Base-by-base conservation (phyloP, 2,329 filamentous ascomycete genomes). In the Pleurostoma richardsiae region DNA sequence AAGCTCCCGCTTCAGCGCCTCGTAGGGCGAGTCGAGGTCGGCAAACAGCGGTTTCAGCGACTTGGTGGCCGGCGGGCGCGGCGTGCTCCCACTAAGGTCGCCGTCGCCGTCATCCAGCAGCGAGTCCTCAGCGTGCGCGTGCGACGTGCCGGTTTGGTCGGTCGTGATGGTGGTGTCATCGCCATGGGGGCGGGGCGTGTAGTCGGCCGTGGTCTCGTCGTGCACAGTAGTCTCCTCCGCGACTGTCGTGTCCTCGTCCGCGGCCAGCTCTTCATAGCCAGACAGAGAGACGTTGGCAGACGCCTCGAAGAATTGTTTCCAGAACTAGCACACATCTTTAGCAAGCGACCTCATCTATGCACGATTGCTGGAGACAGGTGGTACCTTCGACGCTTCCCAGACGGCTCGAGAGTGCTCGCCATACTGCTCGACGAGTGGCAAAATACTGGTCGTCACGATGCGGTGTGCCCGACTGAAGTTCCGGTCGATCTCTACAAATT, bases 291-390 rank as follows among this genome's bases (percentile, higher is more conserved):
- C 92, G 60, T 99, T 97, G 63, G 94, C 94, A 42, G 91, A 96
- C 33, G 94, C 90, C 70, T 99, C 94, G 68, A 99, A 99, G 74
- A 99, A 99, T 73, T 97, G 91, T 69, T 99, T 99, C 94, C 94
- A 99, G 69, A 99, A 99, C 88, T 95, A 60, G 10, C 46, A 29
- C 2, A 33, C 6, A 29, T 48, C 39, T 41, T 36, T 30, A 10
- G 33, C 38, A n/a, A 26, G 11, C 28, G 6, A 29, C 27, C 11
- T 4, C 5, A 3, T 7, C 4, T n/a, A 10, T 28, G n/a, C n/a
- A 6, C 3, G 7, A 29, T 27, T n/a, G 28, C 10, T 4, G 29
- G 11, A 3, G 19, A 19, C 19, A 19, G 10, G 8, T 4, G 57
- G 28, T 47, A 92, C 90, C 81, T 95, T 96, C 46, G 92, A 95